Evolutionary conservation across 2,329 filamentous ascomycete genomes (phyloP), one percentile per base, ranked within the genome.

Genomic region (Epichloe baconii): DNA sequence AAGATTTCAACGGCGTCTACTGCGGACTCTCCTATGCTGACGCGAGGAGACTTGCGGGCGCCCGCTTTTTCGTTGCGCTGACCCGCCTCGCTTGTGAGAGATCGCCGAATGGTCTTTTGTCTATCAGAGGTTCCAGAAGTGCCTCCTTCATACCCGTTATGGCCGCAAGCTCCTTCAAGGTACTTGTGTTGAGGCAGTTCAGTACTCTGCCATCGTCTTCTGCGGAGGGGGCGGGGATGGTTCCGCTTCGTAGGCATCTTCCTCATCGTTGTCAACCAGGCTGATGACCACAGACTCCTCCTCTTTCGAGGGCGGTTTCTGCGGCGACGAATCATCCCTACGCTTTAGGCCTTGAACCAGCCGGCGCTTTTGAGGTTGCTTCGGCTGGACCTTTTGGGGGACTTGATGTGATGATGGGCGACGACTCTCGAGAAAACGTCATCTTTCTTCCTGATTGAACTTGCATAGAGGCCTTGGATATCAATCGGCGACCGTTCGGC

Each of bases 141-240:
- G 82, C 79, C 57, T 85, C 77, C 37, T 85, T 83, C 53, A 86
- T 81, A 35, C 82, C 83, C 0, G 88, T 88, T 54, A 96, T 83
- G 58, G 95, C 90, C 2, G 85, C 80, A 42, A 98, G 77, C 52
- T 91, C 87, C 37, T 83, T 78, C 10, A 80, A 71, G 5, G 81
- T 80, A 64, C 87, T 93, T 0, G 75, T 80, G 62, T 97, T 97
- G 66, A 98, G 82, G 61, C 89, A 94, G 7, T 82, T 76, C 31
- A 97, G 71, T 6, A 96, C 78, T 47, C 66, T 64, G 46, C 67
- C 64, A 40, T 64, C 64, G 40, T 65, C 66, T n/a, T 68, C 62
- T 5, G 63, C 56, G 3, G 49, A 58, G 1, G 56, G 58, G 7
- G 56, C 55, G 8, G 64, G 63, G 63, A 65, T 15, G 52, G 50